Base-by-base conservation (phyloP, 2,329 filamentous ascomycete genomes). In the Fusarium mexicanum region DNA sequence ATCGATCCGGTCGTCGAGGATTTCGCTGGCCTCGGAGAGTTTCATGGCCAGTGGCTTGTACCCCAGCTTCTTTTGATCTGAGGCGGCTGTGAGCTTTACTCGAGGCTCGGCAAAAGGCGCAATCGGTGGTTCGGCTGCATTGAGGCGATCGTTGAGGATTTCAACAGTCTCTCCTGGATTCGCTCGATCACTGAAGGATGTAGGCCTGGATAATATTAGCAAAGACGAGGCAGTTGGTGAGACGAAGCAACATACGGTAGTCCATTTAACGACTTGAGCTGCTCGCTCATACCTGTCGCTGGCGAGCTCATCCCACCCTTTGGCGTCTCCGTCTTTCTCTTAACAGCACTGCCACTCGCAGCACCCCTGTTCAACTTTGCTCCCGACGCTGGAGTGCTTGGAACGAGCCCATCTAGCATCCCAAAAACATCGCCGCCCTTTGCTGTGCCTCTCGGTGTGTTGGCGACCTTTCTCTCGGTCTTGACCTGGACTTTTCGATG, bases 1-100 rank as follows among this genome's bases (percentile, higher is more conserved):
- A 77, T 98, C 95, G 85, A 99, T 98, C 77, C 95, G 89, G 83
- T 98, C 96, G 83, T 99, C 96, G 13, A 98, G 88, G 50, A 98
- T 94, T 81, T 98, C 95, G 9, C 96, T 97, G 0, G 94, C 91
- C 81, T 98, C 95, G 10, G 94, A 95, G 12, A 96, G 87, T 79
- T 98, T 97, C 95, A 98, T 98, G 5, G 94, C 93, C 87, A 98
- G 92, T 5, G 95, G 94, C 80, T 95, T 96, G 84, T 98, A 99
- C 2, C 87, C 91, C 76, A 98, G 92, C 81, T 98, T 98, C 81
- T 95, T 95, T 79, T 94, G 89, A 80, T 98, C 96, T 3, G 94
- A 96, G 68, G 94, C 93, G 6, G 94, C 93, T 11, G 92, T 95
- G 26, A 98, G 87, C 80, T 93, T 95, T 81, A 98, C 91, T 58